A percentile compares a stretch with the other conserved stretches of the same genome.
phyloP scores from a whole-genome alignment of 257 asterid genomes.

The Nicotiana knightiana region DNA sequence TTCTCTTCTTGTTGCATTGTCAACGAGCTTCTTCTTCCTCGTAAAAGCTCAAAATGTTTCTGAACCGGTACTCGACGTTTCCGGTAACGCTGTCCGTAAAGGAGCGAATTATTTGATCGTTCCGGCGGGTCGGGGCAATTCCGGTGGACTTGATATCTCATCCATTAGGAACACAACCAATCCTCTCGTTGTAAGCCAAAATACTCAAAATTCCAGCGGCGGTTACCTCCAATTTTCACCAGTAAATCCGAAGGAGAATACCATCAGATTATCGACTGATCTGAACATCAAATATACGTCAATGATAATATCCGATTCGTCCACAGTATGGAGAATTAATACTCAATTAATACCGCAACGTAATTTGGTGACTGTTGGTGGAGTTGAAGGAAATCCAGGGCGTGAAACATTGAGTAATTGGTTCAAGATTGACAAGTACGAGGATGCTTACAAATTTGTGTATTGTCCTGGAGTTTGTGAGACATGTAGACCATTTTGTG shows the following conservation, averaged over 20 bases:
- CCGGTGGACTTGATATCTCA: not conserved
- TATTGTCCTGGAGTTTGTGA: slow-evolving; percentile 17
- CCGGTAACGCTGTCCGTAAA: not conserved
- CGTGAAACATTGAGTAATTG: not conserved
- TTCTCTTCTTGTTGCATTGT: not conserved
- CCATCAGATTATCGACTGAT: not conserved
- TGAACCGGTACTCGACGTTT: not conserved
- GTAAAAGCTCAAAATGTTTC: not conserved
- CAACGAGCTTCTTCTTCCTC: not conserved
- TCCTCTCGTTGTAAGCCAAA: not conserved
- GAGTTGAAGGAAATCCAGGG: slow-evolving; percentile 7
- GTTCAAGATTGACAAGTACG: not conserved
- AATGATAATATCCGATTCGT: not conserved
- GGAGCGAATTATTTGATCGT: not conserved
- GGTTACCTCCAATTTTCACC: not conserved
- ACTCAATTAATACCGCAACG: not conserved
- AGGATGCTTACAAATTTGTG: slow-evolving; percentile 5
- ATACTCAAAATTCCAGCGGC: not conserved
- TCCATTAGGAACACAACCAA: not conserved
- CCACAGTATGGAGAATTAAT: slow-evolving; percentile 5
- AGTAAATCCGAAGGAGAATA: not conserved
- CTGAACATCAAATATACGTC: not conserved
- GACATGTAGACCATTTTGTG: not conserved
- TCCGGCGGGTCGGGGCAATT: not conserved
- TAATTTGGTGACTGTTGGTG: not conserved